Conservation (phyloP, 169 alveolate genomes). For the Cryptosporidium meleagridis region DNA sequence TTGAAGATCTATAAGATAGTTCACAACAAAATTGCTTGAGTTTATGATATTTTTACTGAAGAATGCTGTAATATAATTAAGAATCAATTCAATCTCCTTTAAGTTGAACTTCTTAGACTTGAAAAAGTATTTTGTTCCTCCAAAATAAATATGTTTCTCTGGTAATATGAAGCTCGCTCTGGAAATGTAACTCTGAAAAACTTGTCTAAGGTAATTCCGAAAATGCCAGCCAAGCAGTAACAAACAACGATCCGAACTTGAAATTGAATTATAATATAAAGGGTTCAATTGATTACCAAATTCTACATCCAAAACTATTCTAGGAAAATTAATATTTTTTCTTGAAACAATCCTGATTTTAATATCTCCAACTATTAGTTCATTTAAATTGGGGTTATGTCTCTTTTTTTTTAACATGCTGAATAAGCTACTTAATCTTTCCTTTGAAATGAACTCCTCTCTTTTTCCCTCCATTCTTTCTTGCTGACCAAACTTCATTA, state of each 20-base stretch:
- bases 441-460: background rate
- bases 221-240: conserved; percentile 17
- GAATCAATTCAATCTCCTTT: background rate
- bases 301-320: conserved; percentile 21
- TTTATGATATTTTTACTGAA: background rate
- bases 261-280: conserved; percentile 10
- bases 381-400: background rate
- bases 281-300: conserved; percentile 54
- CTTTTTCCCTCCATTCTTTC: background rate
- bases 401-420: background rate
- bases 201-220: background rate
- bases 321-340: background rate
- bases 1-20: conserved; percentile 20
- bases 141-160: conserved; percentile 18
- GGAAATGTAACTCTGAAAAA: conserved; percentile 16
- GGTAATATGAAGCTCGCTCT: background rate
- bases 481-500: background rate
- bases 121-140: conserved; percentile 13
- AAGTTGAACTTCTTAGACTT: background rate
- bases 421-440: background rate
- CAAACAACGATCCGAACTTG: background rate
- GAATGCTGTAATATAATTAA: conserved; percentile 8
- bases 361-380: conserved; percentile 2
- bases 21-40: background rate
- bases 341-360: background rate